Evolutionary conservation across 805 yeast species (phyloP), one percentile per base, ranked within the genome.

Genomic region (Ogataea methanolica): DNA sequence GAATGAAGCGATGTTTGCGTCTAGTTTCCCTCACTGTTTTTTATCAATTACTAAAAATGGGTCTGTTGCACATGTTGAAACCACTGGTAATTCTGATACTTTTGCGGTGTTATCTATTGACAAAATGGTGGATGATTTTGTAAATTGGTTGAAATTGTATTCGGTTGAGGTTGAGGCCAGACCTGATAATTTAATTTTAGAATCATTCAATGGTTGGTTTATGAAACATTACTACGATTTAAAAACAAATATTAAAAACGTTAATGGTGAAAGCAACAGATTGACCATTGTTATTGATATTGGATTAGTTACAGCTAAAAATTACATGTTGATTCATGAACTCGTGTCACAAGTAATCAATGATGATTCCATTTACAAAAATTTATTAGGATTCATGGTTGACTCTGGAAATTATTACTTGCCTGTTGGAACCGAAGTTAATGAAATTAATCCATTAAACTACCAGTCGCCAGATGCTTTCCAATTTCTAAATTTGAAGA

Each of bases 11-110:
- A 67, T 76, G 60, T 58, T 60, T 49, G 72, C 81, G 3, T 63
- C 75, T 1, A 53, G 68, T 5, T 67, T 68, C 43, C 70, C 70
- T 1, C 82, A 78, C 62, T 72, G 71, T 53, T 78, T 76, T 54
- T 60, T 78, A 23, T 69, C 76, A 2, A 69, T 76, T 17, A 73
- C 76, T 22, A 74, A 75, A 51, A 54, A 67, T 21, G 82, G 82
- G 4, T 67, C 72, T 2, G 78, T 72, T 12, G 73, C 79, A 0
- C 74, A 73, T 29, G 75, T 73, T 9, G 75, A 75, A 15, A 76
- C 82, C 1, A 61, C 60, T 8, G 82, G 82, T 1, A 78, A 78
- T 58, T 55, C 60, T 19, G 80, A 78, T 51, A 74, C 81, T 1
- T 78, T 77, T 57, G 54, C 74, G 12, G 62, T 75, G 11, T 49